Evolutionary conservation across 345 rosid genomes (phyloP), one percentile per base, ranked within the genome.

Genomic region (Dipteronia dyeriana): DNA sequence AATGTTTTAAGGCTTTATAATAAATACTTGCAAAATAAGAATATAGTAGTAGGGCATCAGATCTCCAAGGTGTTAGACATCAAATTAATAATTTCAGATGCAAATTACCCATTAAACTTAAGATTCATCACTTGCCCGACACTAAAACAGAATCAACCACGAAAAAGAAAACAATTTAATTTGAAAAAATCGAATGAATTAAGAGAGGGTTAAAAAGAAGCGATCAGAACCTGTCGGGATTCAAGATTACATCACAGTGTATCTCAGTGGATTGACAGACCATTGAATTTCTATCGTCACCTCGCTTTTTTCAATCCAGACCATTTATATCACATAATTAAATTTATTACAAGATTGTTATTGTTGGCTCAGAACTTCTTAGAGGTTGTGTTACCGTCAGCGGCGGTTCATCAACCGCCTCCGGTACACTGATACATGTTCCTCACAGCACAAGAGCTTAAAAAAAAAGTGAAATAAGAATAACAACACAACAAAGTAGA

Each of bases 201-300:
- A 11, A 65, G 59, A 9, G 47, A 20, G 16, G 16, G 22, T 0
- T 19, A 7, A 12, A 49, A 41, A 4, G 56, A 66, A 70, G 88
- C 89, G 83, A 86, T 88, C 88, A 77, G 88, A 88, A 86, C 87
- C 89, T 84, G 84, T 88, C 85, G 88, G 82, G 88, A 86, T 86
- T 79, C 87, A 80, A 10, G 7, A 17, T 34, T 71, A 85, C 91
- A 88, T 86, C 91, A 88, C 80, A 72, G 26, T 19, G 22, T 64
- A 53, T 10, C 59, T 88, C 88, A 88, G 91, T 72, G 87, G 87
- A 88, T 88, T 34, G 38, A 34, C 38, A 85, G 83, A 86, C 38
- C 87, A 83, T 67, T 84, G 89, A 81, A 79, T 71, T 80, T 81
- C 75, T 81, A 76, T 88, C 89, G 49, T 88, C 91, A 83, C 79